Evolutionary conservation across 2,329 filamentous ascomycete species (phyloP).

Genomic region (Hypoxylon sp.): DNA sequence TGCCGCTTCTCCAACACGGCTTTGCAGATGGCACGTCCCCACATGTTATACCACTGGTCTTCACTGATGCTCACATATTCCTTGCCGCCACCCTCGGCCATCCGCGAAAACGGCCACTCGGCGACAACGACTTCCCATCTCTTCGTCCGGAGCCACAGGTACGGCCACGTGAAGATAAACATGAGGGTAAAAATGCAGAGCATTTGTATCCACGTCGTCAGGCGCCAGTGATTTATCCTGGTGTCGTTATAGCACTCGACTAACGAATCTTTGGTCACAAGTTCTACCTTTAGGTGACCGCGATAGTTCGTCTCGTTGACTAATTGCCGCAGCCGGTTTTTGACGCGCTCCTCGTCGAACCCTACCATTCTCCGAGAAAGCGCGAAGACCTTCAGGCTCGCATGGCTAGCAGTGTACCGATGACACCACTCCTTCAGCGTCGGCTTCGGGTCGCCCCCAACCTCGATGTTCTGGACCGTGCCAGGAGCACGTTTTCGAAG

Average conservation of each 20-base stretch:
- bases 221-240: constrained; percentile 73
- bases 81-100: constrained; percentile 54
- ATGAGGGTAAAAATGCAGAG: constrained; percentile 76
- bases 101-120: constrained; percentile 69
- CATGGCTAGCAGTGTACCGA: constrained; percentile 71
- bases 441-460: constrained; percentile 56
- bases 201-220: constrained; percentile 72
- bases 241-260: constrained; percentile 75
- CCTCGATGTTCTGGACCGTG: constrained; percentile 59
- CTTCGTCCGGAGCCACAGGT: constrained; percentile 75
- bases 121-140: constrained; percentile 74
- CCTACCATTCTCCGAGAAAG: constrained; percentile 68
- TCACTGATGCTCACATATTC: constrained; percentile 68
- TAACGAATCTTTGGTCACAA: constrained; percentile 68
- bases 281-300: constrained; percentile 69
- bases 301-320: constrained; percentile 76
- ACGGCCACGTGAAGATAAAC: constrained; percentile 79
- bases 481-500: constrained; percentile 57
- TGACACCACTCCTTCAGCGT: constrained; percentile 74
- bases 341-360: constrained; percentile 69
- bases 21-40: constrained; percentile 70
- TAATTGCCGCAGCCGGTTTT: constrained; percentile 65
- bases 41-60: constrained; percentile 73
- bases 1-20: constrained; percentile 71
- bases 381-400: constrained; percentile 69